phyloP scores from a whole-genome alignment of 352 stramenopile genomes.

The Pythium rhizo-oryzae region DNA sequence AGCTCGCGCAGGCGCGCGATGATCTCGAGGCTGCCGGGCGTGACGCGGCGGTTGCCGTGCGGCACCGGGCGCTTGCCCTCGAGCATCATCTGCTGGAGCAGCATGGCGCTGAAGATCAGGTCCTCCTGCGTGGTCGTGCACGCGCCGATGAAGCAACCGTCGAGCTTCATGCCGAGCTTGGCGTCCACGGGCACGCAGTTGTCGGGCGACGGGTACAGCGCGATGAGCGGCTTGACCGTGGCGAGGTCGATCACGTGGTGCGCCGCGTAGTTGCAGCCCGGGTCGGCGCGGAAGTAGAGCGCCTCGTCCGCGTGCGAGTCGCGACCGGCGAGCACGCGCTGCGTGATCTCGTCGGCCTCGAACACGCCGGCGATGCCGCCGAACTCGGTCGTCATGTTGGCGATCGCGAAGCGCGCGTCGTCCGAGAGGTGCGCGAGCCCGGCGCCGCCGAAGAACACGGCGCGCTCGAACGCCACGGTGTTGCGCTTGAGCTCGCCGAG shows the following conservation, averaged over 20 bases:
- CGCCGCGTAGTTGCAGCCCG: conserved; percentile 67
- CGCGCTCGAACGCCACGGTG: conserved; percentile 81
- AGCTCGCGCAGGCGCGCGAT: conserved; percentile 64
- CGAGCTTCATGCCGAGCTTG: conserved; percentile 75
- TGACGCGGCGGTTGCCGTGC: conserved; percentile 66
- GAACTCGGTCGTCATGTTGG: conserved; percentile 88
- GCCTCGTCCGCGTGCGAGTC: conserved; percentile 69
- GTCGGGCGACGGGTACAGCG: conserved; percentile 78
- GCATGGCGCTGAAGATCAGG: conserved; percentile 73
- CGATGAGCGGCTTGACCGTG: conserved; percentile 60
- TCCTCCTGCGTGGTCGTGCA: conserved; percentile 86
- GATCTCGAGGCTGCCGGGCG: conserved; percentile 77
- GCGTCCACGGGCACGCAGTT: conserved; percentile 75
- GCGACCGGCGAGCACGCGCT: conserved; percentile 57
- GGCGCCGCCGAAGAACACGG: conserved; percentile 73
- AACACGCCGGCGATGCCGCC: conserved; percentile 83
- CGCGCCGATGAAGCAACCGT: conserved; percentile 84
- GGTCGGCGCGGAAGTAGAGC: conserved; percentile 69
- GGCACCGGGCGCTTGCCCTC: conserved; percentile 56
- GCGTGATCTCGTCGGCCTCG: conserved; percentile 70
- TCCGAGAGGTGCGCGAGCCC: conserved; percentile 70
- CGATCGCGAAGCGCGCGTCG: conserved; percentile 79
- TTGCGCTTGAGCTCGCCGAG: conserved; percentile 81
- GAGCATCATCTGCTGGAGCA: conserved; percentile 74
- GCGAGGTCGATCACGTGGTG: conserved; percentile 80